Evolutionary conservation across 129 eudicot species (phyloP), one percentile per base, ranked within the genome.

Genomic region (Lonicera japonica): DNA sequence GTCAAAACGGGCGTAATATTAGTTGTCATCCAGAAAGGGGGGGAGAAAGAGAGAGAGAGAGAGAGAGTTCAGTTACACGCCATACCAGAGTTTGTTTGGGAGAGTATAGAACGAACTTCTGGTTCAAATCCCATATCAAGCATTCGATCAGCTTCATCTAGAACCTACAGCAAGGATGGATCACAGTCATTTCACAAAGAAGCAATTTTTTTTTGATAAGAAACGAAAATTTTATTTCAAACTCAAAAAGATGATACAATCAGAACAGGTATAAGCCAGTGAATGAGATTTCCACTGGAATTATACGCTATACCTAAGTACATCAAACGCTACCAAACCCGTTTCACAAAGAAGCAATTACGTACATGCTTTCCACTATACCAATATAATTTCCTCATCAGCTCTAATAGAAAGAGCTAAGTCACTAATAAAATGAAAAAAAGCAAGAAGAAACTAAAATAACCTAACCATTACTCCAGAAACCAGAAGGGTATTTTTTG

Each of bases 51-150:
- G 6, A n/a, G n/a, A n/a, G n/a, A n/a, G n/a, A n/a, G 1, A 43
- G 50, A 43, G 50, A 10, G 16, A 4, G 8, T 8, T 43, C 13
- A 23, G 18, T 5, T 9, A 48, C 0, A 57, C 22, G n/a, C 34
- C 73, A 36, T 79, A 94, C 99, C 83, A 46, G 95, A 61, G 70
- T 78, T 75, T 66, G 99, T 88, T 71, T 83, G 68, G 72, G 92
- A 73, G 56, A 94, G 78, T 68, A 94, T 94, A 64, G 92, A 70
- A 21, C 99, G 99, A 46, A 94, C 99, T 72, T 88, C 99, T 29
- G 84, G 96, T 67, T 94, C 99, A 81, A 94, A 94, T 78, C 99
- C 99, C 96, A 94, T 85, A 70, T 94, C 99, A 83, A 94, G 99
- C 99, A 94, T 94, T 22, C 99, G 82, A 85, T 94, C 96, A 54